Evolutionary conservation across 1,139 yeast genomes (phyloP).

Genomic region (Yamadazyma sp.): DNA sequence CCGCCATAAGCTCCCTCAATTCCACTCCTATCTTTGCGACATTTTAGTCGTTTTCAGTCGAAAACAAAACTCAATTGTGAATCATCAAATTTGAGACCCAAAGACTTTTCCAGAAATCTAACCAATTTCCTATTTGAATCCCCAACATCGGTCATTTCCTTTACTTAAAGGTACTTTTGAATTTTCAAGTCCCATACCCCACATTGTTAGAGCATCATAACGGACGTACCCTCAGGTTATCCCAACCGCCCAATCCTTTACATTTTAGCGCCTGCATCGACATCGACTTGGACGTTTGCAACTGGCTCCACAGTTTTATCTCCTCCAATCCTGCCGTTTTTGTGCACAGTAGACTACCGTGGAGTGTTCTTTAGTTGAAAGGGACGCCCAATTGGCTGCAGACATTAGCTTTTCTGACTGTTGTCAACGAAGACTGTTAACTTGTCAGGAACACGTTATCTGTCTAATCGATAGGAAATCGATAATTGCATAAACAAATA

Average conservation of each 20-base stretch:
- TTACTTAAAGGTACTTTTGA: not conserved
- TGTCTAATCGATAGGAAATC: not conserved
- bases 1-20: not conserved
- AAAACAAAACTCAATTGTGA: not conserved
- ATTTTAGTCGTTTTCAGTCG: slow-evolving; percentile 1
- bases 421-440: not conserved
- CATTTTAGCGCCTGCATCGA: too few relatives aligned
- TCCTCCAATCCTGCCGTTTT: too few relatives aligned
- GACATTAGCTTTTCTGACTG: not conserved
- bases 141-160: not conserved
- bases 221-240: too few relatives aligned
- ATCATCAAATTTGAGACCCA: slow-evolving; percentile 2
- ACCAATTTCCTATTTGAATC: slow-evolving; percentile 4
- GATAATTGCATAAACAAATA: not conserved
- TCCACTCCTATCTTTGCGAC: not conserved
- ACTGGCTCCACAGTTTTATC: too few relatives aligned
- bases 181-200: not conserved
- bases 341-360: too few relatives aligned
- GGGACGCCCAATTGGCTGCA: not conserved
- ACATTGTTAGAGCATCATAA: not conserved
- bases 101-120: slow-evolving; percentile 5
- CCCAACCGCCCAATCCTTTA: too few relatives aligned
- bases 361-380: too few relatives aligned
- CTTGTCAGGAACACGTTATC: not conserved
- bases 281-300: too few relatives aligned